Evolutionary conservation across 495 filamentous ascomycete species (phyloP).

Genomic region (Rostrohypoxylon terebratum): DNA sequence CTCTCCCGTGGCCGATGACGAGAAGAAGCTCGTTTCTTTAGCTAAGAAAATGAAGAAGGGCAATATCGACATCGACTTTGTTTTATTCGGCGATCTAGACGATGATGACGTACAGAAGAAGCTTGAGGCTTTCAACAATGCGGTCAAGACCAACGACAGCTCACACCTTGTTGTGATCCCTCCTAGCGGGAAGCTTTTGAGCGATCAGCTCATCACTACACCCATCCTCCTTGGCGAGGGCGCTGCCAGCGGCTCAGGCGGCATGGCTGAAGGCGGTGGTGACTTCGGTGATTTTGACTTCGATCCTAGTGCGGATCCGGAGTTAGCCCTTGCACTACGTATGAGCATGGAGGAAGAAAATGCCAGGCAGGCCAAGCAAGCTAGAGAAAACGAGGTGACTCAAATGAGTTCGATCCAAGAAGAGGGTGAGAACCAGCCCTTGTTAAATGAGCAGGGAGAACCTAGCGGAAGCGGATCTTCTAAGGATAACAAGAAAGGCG

Average conservation of each 20-base stretch:
- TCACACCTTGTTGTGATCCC: constrained; percentile 91
- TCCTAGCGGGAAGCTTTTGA: constrained; percentile 89
- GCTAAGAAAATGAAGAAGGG: constrained; percentile 99
- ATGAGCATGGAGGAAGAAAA: constrained; percentile 99
- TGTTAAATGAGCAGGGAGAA: constrained; percentile 75
- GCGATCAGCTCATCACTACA: constrained; percentile 90
- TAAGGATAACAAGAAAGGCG: constrained; percentile 71
- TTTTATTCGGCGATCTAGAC: constrained; percentile 92
- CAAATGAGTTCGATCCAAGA: constrained; percentile 83
- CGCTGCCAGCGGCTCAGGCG: constrained; percentile 57
- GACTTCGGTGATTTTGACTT: constrained; percentile 77
- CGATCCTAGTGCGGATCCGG: constrained; percentile 86
- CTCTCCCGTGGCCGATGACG: constrained; percentile 87
- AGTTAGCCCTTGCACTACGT: constrained; percentile 92
- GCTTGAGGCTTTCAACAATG: constrained; percentile 90
- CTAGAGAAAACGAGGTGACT: constrained; percentile 76
- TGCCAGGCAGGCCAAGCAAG: constrained; percentile 86
- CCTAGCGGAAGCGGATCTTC: constrained; percentile 67
- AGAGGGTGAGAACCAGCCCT: constrained; percentile 74
- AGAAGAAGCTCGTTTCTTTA: constrained; percentile 87
- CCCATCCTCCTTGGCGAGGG: constrained; percentile 88
- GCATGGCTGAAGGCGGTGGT: constrained; percentile 63
- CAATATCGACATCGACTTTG: constrained; percentile 89
- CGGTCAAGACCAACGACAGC: constrained; percentile 88
- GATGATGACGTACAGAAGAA: constrained; percentile 88